Evolutionary conservation across 129 eudicot genomes (phyloP).

Genomic region (Sambucus nigra): DNA sequence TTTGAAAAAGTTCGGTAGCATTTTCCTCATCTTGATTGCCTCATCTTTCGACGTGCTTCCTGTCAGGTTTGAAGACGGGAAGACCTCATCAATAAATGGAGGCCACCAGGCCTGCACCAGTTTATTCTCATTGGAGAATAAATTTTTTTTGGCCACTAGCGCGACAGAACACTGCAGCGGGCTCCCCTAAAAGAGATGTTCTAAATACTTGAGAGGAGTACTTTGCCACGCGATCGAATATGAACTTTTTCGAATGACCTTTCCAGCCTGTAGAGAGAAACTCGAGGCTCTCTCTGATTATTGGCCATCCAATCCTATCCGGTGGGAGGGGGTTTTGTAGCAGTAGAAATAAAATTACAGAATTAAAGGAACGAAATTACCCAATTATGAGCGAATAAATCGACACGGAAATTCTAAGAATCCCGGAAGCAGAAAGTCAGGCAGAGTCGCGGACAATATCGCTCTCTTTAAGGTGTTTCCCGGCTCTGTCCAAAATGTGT

Average conservation of each 20-base stretch:
- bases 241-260: conserved; percentile 25
- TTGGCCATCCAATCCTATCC: conserved; percentile 20
- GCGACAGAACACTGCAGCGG: conserved; percentile 12
- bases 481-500: too few relatives aligned
- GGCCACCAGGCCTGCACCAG: conserved; percentile 18
- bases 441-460: too few relatives aligned
- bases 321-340: conserved; percentile 17
- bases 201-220: conserved; percentile 13
- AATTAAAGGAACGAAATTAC: too few relatives aligned
- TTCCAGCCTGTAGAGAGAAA: conserved; percentile 20
- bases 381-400: too few relatives aligned
- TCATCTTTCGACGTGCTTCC: background rate
- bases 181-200: conserved; percentile 1
- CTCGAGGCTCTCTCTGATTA: conserved; percentile 21
- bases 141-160: conserved; percentile 15
- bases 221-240: conserved; percentile 16
- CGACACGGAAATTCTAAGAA: too few relatives aligned
- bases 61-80: too few relatives aligned
- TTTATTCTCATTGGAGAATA: conserved; percentile 20
- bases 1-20: background rate
- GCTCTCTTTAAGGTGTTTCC: too few relatives aligned
- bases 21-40: background rate
- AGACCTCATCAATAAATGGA: background rate
- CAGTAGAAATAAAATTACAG: too few relatives aligned
- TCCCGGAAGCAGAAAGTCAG: too few relatives aligned